These are phyloP conservation scores for Adansonia grandidieri DNA, from an alignment of 441 rosid species.

Conservation along the genomic window DNA sequence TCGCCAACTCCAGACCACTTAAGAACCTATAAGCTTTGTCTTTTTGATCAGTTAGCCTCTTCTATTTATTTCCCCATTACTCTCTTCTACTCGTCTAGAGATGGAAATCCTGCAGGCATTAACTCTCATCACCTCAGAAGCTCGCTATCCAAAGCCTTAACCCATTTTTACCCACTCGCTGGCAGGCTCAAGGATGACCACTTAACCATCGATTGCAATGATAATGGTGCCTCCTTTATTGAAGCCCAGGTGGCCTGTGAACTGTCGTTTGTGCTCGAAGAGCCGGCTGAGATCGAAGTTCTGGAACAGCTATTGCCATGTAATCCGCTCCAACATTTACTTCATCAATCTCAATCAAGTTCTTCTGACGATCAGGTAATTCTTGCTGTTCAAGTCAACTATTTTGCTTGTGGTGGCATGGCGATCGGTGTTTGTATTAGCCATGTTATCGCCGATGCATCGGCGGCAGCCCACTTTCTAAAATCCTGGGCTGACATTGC, in stretches of 20 bases:
- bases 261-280: conserved; percentile 25
- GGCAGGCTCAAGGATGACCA: conserved; percentile 22
- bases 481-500: conserved; percentile 27
- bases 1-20: conserved; percentile 10
- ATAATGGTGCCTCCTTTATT: conserved; percentile 31
- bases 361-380: background rate
- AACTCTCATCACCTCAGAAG: conserved; percentile 8
- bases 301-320: conserved; percentile 25
- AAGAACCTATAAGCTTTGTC: background rate
- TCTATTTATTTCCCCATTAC: conserved; percentile 1
- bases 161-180: conserved; percentile 32
- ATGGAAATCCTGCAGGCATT: background rate
- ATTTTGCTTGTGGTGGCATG: conserved; percentile 37
- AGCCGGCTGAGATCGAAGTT: conserved; percentile 1
- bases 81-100: conserved; percentile 25
- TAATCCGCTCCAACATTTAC: background rate
- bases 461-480: conserved; percentile 20
- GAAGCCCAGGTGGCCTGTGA: conserved; percentile 22
- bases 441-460: conserved; percentile 34
- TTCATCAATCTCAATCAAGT: background rate
- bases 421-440: conserved; percentile 29
- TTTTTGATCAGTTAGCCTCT: background rate
- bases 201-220: conserved; percentile 33
- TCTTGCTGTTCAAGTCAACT: conserved; percentile 25
- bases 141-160: conserved; percentile 24